Evolutionary conservation across 805 yeast species (phyloP), one percentile per base, ranked within the genome.

Genomic region (Wickerhamiella azymoides): DNA sequence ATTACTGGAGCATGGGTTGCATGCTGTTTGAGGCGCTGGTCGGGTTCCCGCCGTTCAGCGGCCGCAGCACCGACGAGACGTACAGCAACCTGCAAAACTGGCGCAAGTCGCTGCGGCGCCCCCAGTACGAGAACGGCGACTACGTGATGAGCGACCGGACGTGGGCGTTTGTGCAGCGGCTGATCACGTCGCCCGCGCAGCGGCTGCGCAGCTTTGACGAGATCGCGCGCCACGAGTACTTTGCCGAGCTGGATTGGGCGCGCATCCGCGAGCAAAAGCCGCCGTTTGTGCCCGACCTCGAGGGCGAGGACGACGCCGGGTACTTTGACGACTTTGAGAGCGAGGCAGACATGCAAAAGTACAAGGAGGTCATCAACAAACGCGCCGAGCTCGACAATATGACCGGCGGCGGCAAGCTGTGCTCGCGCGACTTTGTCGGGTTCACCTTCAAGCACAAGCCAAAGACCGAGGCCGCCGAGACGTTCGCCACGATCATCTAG

Each of bases 1-100:
- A 92, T 67, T 92, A 92, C 62, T 92, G 99, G 99, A 88, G 97
- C 0, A 69, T 92, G 48, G 99, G 98, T 4, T 92, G 98, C 65
- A 92, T 92, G 80, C 69, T 92, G 35, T 92, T 89, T 61, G 99
- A 92, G 65, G 84, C 96, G 40, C 74, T 92, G 47, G 92, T 92
- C 52, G 97, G 98, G 0, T 92, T 84, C 63, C 94, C 99, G 2
- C 99, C 99, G 39, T 92, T 92, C 60, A 80, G 94, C 36, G 99
- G 98, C 2, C 76, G 86, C 36, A 76, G 84, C 36, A 83, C 93
- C 35, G 94, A 92, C 57, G 98, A 92, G 62, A 92, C 98, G 0
- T 92, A 93, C 62, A 76, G 85, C 54, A 92, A 92, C 59, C 71
- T 92, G 63, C 84, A 89, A 63, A 79, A 86, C 60, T 92, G 97